These are phyloP conservation scores for Tremella yokohamensis DNA, from an alignment of 768 basidiomycete species.

Conservation along the genomic window DNA sequence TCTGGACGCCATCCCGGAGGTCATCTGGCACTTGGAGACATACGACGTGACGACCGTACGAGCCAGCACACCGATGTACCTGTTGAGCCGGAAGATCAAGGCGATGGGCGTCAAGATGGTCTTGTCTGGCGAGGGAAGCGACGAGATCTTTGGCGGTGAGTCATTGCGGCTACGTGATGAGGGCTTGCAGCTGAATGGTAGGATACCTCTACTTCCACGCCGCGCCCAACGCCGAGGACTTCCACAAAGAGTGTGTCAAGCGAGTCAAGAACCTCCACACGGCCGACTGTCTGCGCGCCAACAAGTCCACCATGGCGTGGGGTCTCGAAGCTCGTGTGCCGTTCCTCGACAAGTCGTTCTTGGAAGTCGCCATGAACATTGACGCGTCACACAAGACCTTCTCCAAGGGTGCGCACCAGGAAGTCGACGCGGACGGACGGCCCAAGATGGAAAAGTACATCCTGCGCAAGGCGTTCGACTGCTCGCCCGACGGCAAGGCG, in stretches of 20 bases:
- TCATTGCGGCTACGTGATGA: not conserved
- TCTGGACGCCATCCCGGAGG: slow-evolving; percentile 91
- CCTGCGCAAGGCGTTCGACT: slow-evolving; percentile 91
- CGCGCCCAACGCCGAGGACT: slow-evolving; percentile 78
- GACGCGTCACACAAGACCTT: slow-evolving; percentile 86
- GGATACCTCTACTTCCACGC: slow-evolving; percentile 99
- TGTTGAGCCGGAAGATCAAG: slow-evolving; percentile 96
- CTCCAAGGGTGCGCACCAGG: slow-evolving; percentile 69
- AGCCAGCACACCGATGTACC: slow-evolving; percentile 97
- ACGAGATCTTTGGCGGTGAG: slow-evolving; percentile 92
- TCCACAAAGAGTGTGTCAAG: slow-evolving; percentile 91
- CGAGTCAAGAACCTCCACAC: slow-evolving; percentile 98
- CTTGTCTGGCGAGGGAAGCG: slow-evolving; percentile 91
- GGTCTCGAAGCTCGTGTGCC: slow-evolving; percentile 97
- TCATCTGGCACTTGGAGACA: slow-evolving; percentile 96
- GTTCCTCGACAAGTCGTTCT: slow-evolving; percentile 94
- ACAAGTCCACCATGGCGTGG: slow-evolving; percentile 99
- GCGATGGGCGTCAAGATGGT: slow-evolving; percentile 99
- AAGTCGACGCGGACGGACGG: slow-evolving; percentile 75
- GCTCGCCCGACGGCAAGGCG: slow-evolving; percentile 69
- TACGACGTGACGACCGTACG: slow-evolving; percentile 98
- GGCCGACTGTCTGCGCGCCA: slow-evolving; percentile 92
- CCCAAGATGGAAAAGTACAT: slow-evolving; percentile 99
- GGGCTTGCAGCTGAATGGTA: slow-evolving; percentile 4
- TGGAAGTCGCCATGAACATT: slow-evolving; percentile 88